Base-by-base conservation (phyloP, 441 rosid species). In the Eruca vesicaria region DNA sequence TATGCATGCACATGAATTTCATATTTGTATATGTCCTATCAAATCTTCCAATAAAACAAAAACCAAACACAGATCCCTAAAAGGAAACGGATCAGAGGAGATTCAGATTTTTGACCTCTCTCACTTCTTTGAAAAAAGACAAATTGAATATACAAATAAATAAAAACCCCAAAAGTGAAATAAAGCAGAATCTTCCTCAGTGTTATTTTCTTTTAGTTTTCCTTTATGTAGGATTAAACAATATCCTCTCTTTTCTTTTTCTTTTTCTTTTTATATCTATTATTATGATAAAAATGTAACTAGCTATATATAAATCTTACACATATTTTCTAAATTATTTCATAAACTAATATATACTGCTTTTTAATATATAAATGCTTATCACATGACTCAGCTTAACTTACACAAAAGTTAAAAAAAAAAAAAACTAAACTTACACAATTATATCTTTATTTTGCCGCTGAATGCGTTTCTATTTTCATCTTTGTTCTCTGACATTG, bases 401-500 rank as follows among this genome's bases (percentile, higher is more conserved):
- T 72, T 61, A 12, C 19, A 12, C 43, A 62, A n/a, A n/a, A n/a
- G n/a, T n/a, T n/a, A n/a, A n/a, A n/a, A n/a, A n/a, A n/a, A n/a
- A n/a, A n/a, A n/a, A n/a, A n/a, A n/a, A n/a, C n/a, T n/a, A n/a
- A n/a, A n/a, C n/a, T n/a, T n/a, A n/a, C 53, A 62, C 32, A 41
- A 28, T 57, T 50, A 0, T 55, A 1, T 62, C 18, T 36, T 16
- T 62, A 1, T 33, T 68, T 21, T 53, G 7, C 48, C 35, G 36
- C 64, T 77, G 59, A 61, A 59, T 20, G 3, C 10, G 57, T 74
- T 68, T 79, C 72, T 74, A 20, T 79, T 74, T 65, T 55, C 38
- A 71, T 73, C 59, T 71, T 60, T 36, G 65, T 59, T 75, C 79
- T 75, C 71, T 53, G 68, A 80, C 85, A 85, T 72, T 78, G 85